Evolutionary conservation across 2,329 filamentous ascomycete genomes (phyloP), one percentile per base, ranked within the genome.

Genomic region (Phaeosphaeria sp.): DNA sequence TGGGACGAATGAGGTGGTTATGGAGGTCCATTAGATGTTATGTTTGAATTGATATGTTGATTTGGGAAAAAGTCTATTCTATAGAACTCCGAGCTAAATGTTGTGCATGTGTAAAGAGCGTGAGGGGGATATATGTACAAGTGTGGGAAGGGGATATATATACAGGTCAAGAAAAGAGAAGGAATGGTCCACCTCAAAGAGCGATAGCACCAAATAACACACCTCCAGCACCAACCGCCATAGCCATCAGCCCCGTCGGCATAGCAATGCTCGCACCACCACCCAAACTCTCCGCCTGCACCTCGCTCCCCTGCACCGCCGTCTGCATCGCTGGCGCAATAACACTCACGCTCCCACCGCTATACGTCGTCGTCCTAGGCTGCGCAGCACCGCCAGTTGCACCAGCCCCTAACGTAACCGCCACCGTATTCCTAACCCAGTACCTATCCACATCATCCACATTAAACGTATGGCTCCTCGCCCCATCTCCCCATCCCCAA

Each of bases 1-100:
- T 39, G 39, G 27, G 33, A 74, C 65, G 24, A 68, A 72, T 21
- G 69, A 71, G 49, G 51, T 67, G 3, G 33, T 62, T 17, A 56
- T 73, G 55, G 56, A 60, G 24, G 65, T 73, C 11, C 51, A 67
- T 22, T 72, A 62, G 30, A 36, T 13, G 30, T 36, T 13, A 25
- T 21, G 17, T 20, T 2, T 4, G 3, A 44, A 45, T 36, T n/a
- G n/a, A 46, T 8, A 43, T 21, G 27, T 25, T 11, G 22, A 42
- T 44, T 27, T 20, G 6, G 2, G 25, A 27, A 47, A 6, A 13
- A 49, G 15, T 33, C 20, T 18, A 49, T 25, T 39, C 18, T 17
- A 21, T 8, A 30, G 11, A 25, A 49, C 30, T 49, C 25, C 18
- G 27, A 33, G 45, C 25, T 47, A 25, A 49, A 49, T 33, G 27